These are phyloP conservation scores for Paramecium pentaurelia DNA, from an alignment of 73 alveolate species.

Conservation along the genomic window DNA sequence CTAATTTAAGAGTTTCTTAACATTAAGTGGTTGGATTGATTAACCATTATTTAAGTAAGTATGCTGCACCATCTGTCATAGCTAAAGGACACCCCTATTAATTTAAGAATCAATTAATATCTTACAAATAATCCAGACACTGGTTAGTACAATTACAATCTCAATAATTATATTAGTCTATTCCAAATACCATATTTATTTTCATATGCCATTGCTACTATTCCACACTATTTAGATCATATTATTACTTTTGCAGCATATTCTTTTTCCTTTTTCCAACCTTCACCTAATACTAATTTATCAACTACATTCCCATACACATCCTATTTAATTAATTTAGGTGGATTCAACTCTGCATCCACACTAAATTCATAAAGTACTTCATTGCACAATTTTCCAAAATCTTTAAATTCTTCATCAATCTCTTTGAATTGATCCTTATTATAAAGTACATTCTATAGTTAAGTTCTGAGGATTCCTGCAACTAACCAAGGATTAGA, in stretches of 20 bases:
- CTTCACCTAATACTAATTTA: background rate
- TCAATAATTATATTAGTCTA: background rate
- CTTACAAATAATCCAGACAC: conserved; percentile 31
- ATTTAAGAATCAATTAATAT: background rate
- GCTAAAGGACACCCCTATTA: conserved; percentile 18
- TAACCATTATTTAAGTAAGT: background rate
- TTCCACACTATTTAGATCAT: background rate
- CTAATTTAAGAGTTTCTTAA: background rate
- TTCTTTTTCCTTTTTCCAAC: background rate
- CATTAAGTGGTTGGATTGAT: background rate
- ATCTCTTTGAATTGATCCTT: background rate
- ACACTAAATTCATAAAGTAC: background rate
- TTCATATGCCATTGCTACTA: background rate
- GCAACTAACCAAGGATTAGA: conserved; percentile 5
- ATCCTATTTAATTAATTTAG: background rate
- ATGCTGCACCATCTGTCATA: conserved; percentile 37
- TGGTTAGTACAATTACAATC: background rate
- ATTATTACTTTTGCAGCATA: background rate
- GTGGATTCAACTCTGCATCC: conserved; percentile 9
- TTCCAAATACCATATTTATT: background rate
- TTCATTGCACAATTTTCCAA: background rate
- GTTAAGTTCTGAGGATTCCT: background rate
- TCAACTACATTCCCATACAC: background rate
- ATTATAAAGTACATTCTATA: background rate
- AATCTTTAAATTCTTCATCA: background rate